Base-by-base conservation (phyloP, 2,329 filamentous ascomycete genomes). In the Colletotrichum phormii region DNA sequence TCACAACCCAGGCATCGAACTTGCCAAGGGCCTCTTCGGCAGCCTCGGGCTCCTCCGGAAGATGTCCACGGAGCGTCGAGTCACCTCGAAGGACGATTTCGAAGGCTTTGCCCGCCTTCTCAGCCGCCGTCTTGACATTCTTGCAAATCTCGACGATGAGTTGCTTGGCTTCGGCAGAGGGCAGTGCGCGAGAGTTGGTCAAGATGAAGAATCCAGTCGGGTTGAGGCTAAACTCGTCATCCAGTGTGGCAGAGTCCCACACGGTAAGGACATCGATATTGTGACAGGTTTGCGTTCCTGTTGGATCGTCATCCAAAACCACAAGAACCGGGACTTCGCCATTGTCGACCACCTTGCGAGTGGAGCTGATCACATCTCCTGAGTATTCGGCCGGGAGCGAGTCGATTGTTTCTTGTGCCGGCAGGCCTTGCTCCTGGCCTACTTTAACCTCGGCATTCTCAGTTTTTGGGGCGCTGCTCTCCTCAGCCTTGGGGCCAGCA, bases 271-370 rank as follows among this genome's bases (percentile, higher is more conserved):
- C 87, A 62, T 82, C 79, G 72, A 91, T 86, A 75, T 87, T 84
- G 77, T 90, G 87, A 78, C 88, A 90, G n/a, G 89, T 90, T 76
- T 90, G 89, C 0, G 88, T 90, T n/a, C 88, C 88, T 0, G 89
- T 90, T 37, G 88, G 88, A 67, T 90, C 88, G 71, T 90, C 88
- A 65, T 90, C 88, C 6, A 87, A 81, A 1, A 81, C 81, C 5
- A 87, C 80, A 7, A 80, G 78, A 1, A 80, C 75, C 0, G 80
- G 73, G 12, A 65, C 76, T 3, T 77, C 62, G 13, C 75, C 72
- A 24, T 64, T 73, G 26, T 71, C 51, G 9, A 79, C 76, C 1
- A 74, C 73, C 1, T 58, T 63, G 24, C 68, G 73, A 3, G 77
- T 75, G 11, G 75, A 75, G 18, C 65, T 57, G 12, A 80, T 67